Evolutionary conservation across 805 yeast genomes (phyloP), one percentile per base, ranked within the genome.

Genomic region (Monosporozyma solicola): DNA sequence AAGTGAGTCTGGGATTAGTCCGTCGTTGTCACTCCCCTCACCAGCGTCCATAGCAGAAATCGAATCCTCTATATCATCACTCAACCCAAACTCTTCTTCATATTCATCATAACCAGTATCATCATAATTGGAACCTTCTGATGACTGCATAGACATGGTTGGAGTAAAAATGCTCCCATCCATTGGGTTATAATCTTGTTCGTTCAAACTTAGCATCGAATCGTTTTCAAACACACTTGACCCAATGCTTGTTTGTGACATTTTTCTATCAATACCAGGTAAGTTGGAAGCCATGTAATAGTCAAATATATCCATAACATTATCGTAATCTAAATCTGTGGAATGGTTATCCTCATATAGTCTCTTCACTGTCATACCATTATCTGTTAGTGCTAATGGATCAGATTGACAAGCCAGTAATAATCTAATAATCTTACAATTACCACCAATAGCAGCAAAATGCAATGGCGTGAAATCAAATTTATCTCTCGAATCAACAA

Each of bases 401-500:
- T 79, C 81, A 1, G 92, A 85, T 50, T 82, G 84, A 64, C 85
- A 83, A 39, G 77, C 82, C 44, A 84, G 64, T 57, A 87, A 74
- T 45, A 84, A 62, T 46, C 77, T 75, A 55, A 87, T 85, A 41
- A 85, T 74, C 48, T 79, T 83, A 50, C 87, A 73, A 62, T 85
- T 78, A 33, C 96, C 96, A 58, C 77, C 74, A 59, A 91, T 66
- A 33, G 89, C 80, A 0, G 97, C 96, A 63, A 86, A 83, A 67
- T 91, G 96, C 53, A 94, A 73, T 4, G 99, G 96, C 0, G 97
- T 84, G 56, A 80, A 80, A 1, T 96, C 97, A 64, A 84, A 87
- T 45, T 77, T 75, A 66, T 94, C 99, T 61, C 79, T 80, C 48
- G 76, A 73, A 67, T 88, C 91, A 46, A 84, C 75, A 61, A 84